Evolutionary conservation across 495 filamentous ascomycete genomes (phyloP), one percentile per base, ranked within the genome.

Genomic region (Hypomontagnella monticulosa): DNA sequence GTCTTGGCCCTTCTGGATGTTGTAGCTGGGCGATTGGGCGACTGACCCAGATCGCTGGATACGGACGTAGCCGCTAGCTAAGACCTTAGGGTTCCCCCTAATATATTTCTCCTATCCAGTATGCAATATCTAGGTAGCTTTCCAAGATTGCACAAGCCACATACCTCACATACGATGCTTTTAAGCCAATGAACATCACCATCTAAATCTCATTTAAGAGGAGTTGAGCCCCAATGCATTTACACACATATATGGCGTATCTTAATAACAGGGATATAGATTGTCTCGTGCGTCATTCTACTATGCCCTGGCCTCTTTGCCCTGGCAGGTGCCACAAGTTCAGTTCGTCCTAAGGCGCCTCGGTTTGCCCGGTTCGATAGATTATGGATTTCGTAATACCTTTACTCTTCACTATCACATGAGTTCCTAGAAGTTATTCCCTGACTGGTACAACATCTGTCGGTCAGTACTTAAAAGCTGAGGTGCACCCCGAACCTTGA

Each of bases 241-340:
- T 27, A 27, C 23, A 6, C 23, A 27, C 23, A 27, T 27, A 27
- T 27, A 27, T 27, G 23, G 23, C 6, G 23, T 27, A 27, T 27
- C 6, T 27, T 27, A 27, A 27, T 27, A 27, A 27, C 23, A 27
- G 23, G 23, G 23, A 54, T 65, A 59, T 55, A 59, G 55, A 48
- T 41, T 49, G 34, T 55, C 55, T 63, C 60, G 36, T 69, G 66
- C 60, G 66, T 69, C 66, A 69, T 43, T 55, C 19, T 32, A 20
- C 23, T 3, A 6, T 27, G 23, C 23, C 23, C 23, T 27, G 42
- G 8, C 27, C 34, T 12, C 47, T 65, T 23, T 46, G 47, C 10
- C 36, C 14, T 55, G 43, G 48, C 55, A 60, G 60, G 54, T 60
- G 59, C 66, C 60, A 63, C 49, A 54, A 38, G 43, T 47, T 63